phyloP scores from a whole-genome alignment of 805 yeast genomes.

The Komagataella pseudopastoris region DNA sequence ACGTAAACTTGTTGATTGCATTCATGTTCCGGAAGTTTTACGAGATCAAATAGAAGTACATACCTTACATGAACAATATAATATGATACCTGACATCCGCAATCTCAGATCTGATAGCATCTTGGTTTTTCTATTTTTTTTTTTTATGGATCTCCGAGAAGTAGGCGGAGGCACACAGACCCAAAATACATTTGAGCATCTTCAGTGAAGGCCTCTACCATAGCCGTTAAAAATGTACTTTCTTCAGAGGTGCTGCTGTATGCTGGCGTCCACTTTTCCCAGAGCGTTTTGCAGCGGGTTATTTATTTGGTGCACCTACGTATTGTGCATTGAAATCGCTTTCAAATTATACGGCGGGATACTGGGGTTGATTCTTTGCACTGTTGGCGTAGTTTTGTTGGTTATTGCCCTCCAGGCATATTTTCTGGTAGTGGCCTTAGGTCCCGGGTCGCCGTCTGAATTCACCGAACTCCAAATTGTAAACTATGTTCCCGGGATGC shows the following conservation, averaged over 20 bases:
- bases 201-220: not conserved
- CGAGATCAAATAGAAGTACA: slow-evolving; percentile 17
- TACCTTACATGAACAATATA: not conserved
- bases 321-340: slow-evolving; percentile 16
- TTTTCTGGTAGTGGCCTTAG: slow-evolving; percentile 33
- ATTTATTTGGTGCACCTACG: slow-evolving; percentile 35
- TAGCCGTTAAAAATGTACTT: not conserved
- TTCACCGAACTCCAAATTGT: slow-evolving; percentile 26
- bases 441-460: slow-evolving; percentile 58
- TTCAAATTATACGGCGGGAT: slow-evolving; percentile 9
- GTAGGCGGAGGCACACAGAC: not conserved
- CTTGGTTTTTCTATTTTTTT: not conserved
- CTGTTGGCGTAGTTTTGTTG: slow-evolving; percentile 18
- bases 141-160: not conserved
- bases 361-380: slow-evolving; percentile 8
- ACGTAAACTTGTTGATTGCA: slow-evolving; percentile 52
- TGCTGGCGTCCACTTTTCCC: slow-evolving; percentile 31
- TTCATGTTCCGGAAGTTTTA: slow-evolving; percentile 70
- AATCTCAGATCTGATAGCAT: not conserved
- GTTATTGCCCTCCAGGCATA: slow-evolving; percentile 33
- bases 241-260: slow-evolving; percentile 16
- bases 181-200: not conserved
- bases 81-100: not conserved
- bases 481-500: slow-evolving; percentile 5
- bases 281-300: slow-evolving; percentile 27